These are phyloP conservation scores for Candida labiduridarum DNA, from an alignment of 1,139 yeast species.

Conservation along the genomic window DNA sequence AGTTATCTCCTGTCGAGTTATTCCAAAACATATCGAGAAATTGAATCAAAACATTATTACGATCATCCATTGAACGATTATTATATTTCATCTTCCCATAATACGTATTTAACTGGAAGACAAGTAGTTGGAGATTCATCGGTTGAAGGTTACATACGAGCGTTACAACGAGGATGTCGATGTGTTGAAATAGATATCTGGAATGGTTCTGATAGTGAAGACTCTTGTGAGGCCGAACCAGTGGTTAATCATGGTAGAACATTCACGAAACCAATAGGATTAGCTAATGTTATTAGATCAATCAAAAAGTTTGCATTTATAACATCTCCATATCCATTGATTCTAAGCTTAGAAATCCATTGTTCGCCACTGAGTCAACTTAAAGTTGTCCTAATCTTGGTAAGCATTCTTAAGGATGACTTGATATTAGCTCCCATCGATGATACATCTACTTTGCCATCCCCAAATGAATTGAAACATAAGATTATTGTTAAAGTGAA, in stretches of 20 bases:
- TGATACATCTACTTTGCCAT: conserved; percentile 50
- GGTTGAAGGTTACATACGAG: conserved; percentile 87
- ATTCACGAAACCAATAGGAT: conserved; percentile 71
- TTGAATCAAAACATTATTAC: conserved; percentile 43
- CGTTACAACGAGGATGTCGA: conserved; percentile 87
- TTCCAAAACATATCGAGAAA: conserved; percentile 32
- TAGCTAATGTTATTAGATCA: conserved; percentile 69
- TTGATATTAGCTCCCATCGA: conserved; percentile 50
- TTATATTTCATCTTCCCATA: conserved; percentile 90
- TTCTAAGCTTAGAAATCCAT: conserved; percentile 84
- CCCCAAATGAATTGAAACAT: conserved; percentile 72
- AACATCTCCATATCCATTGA: conserved; percentile 79
- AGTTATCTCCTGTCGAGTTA: conserved; percentile 53
- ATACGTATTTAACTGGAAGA: conserved; percentile 85
- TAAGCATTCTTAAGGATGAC: conserved; percentile 59
- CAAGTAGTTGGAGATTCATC: conserved; percentile 94
- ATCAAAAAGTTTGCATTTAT: conserved; percentile 85
- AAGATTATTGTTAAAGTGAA: conserved; percentile 79
- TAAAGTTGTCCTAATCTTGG: conserved; percentile 53
- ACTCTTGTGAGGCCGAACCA: conserved; percentile 50
- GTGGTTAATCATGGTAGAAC: conserved; percentile 89
- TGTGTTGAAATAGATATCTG: conserved; percentile 94
- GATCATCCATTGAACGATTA: conserved; percentile 80
- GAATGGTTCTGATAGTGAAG: conserved; percentile 60
- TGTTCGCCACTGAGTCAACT: conserved; percentile 70